Percentiles rank a stretch among this genome's conserved stretches.
These are phyloP conservation scores for Plasmodium sp. DNA, from an alignment of 169 alveolate species.

Conservation along the genomic window DNA sequence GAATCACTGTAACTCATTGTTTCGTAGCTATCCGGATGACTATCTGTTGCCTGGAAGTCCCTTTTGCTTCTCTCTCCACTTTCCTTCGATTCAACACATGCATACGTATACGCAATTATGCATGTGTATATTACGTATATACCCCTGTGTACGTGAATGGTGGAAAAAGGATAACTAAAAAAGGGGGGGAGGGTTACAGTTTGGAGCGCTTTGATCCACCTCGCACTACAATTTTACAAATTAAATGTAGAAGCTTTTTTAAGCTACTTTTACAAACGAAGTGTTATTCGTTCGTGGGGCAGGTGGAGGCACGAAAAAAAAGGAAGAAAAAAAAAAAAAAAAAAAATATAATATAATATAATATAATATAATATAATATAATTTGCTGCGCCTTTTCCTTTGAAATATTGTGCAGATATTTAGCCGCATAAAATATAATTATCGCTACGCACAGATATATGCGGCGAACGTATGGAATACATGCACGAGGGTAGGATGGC, in stretches of 20 bases:
- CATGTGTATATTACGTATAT: conserved; percentile 5
- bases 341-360: too few species aligned
- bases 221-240: neutral
- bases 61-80: neutral
- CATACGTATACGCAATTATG: conserved; percentile 10
- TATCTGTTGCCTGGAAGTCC: neutral
- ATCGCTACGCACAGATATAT: neutral
- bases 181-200: neutral
- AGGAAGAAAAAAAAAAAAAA: neutral
- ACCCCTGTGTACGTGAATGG: neutral
- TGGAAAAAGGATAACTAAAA: neutral
- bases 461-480: neutral
- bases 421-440: neutral
- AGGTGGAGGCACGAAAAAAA: neutral
- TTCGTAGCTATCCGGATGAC: neutral
- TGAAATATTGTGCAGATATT: neutral
- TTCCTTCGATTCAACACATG: neutral
- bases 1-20: conserved; percentile 57
- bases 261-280: neutral
- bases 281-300: neutral
- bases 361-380: neutral
- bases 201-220: neutral
- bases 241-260: neutral
- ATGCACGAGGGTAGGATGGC: neutral
- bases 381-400: neutral